Evolutionary conservation across 2,329 filamentous ascomycete genomes (phyloP).

Genomic region (Onygena corvina): DNA sequence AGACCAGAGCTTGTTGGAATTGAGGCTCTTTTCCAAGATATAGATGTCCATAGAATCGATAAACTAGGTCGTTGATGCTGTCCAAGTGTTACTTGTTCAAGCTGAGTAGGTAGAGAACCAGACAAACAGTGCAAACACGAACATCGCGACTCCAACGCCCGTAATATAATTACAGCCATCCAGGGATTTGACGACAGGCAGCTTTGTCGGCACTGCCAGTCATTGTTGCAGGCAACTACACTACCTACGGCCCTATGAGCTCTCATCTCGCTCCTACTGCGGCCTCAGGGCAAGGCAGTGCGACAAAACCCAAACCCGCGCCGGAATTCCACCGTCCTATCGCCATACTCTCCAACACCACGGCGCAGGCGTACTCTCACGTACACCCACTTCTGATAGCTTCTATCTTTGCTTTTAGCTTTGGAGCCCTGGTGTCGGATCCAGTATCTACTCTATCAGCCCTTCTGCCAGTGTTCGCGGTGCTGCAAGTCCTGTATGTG

Average conservation of each 20-base stretch:
- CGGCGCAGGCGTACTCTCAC: slow-evolving; percentile 48
- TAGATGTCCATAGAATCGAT: too few relatives aligned
- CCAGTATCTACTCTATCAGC: slow-evolving; percentile 53
- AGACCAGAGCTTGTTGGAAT: too few relatives aligned
- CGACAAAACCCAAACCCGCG: slow-evolving; percentile 10
- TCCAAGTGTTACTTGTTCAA: too few relatives aligned
- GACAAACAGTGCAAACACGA: slow-evolving; percentile 1
- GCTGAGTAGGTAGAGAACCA: too few relatives aligned
- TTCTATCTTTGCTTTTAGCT: slow-evolving; percentile 50
- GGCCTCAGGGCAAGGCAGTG: neutral
- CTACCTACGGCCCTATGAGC: neutral
- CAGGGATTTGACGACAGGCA: too few relatives aligned
- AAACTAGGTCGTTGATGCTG: too few relatives aligned
- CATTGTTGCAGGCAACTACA: neutral
- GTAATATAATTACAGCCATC: too few relatives aligned
- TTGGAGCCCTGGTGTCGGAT: slow-evolving; percentile 55
- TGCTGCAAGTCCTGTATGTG: slow-evolving; percentile 51
- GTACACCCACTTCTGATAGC: slow-evolving; percentile 58
- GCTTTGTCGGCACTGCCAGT: neutral
- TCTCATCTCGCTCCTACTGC: neutral
- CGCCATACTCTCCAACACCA: slow-evolving; percentile 36
- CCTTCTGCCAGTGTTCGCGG: slow-evolving; percentile 50
- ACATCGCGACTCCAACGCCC: neutral
- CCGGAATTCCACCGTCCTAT: slow-evolving; percentile 30
- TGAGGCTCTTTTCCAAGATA: too few relatives aligned